Evolutionary conservation across 805 yeast species (phyloP), one percentile per base, ranked within the genome.

Genomic region (Saccharomycopsis fermentans): DNA sequence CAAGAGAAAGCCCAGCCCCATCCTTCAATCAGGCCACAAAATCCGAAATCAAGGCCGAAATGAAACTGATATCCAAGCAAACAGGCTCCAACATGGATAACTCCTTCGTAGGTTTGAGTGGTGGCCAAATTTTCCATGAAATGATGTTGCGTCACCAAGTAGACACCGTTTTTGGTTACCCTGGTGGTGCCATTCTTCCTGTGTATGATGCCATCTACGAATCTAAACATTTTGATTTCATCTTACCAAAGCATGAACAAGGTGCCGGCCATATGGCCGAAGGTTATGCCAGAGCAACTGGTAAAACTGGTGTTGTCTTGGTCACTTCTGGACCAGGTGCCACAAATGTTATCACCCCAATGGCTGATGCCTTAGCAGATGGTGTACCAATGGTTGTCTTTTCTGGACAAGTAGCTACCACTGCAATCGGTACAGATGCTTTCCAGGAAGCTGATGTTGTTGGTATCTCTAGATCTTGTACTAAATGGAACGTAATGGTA

Each of bases 201-300:
- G 99, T 94, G 27, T 94, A 87, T 70, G 99, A 94, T 71, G 98
- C 98, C 65, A 94, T 94, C 66, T 88, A 86, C 78, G 87, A 92
- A 76, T 87, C 96, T 21, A 83, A 85, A 59, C 82, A 87, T 68
- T 92, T 94, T 79, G 82, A 85, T 65, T 94, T 94, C 70, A 88
- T 94, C 58, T 77, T 94, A 63, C 99, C 99, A 54, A 82, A 95
- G 68, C 98, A 94, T 72, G 99, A 94, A 74, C 99, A 94, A 75
- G 99, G 99, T 71, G 99, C 98, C 17, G 99, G 99, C 56, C 99
- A 94, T 74, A 94, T 94, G 98, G 99, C 99, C 58, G 97, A 94
- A 75, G 99, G 99, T 61, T 94, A 94, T 66, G 97, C 99, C 58
- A 81, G 96, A 65, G 99, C 96, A 47, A 74, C 83, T 19, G 99